Base-by-base conservation (phyloP, 2,329 filamentous ascomycete genomes). In the Chaetomium sp. region DNA sequence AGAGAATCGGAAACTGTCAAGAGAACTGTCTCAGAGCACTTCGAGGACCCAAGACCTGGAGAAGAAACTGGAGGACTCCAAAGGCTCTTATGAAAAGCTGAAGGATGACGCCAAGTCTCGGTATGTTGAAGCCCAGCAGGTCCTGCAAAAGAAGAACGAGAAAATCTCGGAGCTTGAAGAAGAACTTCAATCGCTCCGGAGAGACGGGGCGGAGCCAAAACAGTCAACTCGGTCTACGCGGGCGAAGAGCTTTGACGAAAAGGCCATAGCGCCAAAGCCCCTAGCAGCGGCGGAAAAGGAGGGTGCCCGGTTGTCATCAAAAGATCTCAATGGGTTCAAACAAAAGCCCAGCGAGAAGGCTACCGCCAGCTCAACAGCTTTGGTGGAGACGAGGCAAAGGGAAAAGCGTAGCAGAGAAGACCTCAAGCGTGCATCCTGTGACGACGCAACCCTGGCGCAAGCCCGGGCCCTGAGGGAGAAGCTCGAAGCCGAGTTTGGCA, bases 91-190 rank as follows among this genome's bases (percentile, higher is more conserved):
- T 65, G 83, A 86, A 49, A 72, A 77, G 9, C 79, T 87, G 42
- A 83, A 84, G 67, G 79, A 81, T 35, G 80, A 85, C 54, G 81
- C 83, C 21, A 83, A 86, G 66, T 74, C 78, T 6, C 81, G 81
- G 45, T 82, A 85, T n/a, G 75, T 78, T 9, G 85, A 88, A 65
- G 83, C 83, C 4, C 81, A 83, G 69, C 79, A 81, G 19, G 83
- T 87, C 2, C 69, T 88, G 53, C 79, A 83, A 60, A 82, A 81
- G 67, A 85, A 85, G 62, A 84, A 87, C 65, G 78, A 80, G 47
- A 85, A 85, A 73, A 85, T 87, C 65, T 76, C 80, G 9, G 79
- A 83, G 51, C 78, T 88, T 8, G 84, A 83, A 73, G 83, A 81
- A 68, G 82, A 85, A 68, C 73, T 86, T 47, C 79, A 78, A 64